These are phyloP conservation scores for Aristolochia fimbriata DNA, from an alignment of 164 flowering plant species.

Conservation along the genomic window DNA sequence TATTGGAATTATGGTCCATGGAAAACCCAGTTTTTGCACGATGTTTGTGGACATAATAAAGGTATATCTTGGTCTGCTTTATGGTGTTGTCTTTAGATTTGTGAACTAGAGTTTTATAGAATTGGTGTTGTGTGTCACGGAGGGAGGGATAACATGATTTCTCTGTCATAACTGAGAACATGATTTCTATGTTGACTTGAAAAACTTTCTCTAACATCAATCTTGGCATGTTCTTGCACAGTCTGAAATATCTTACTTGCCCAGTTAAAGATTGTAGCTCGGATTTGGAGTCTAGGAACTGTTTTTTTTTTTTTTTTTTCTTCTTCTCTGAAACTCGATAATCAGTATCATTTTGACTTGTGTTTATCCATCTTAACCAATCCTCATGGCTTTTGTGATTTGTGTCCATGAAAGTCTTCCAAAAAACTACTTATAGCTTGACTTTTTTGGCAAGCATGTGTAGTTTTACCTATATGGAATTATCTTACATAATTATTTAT, in stretches of 20 bases:
- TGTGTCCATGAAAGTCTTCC: too few species aligned
- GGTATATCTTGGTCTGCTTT: slow-evolving; percentile 23
- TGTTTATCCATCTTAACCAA: neutral
- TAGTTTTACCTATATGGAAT: too few species aligned
- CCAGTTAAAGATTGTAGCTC: too few species aligned
- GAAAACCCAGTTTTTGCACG: slow-evolving; percentile 42
- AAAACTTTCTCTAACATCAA: neutral
- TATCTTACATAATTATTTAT: too few species aligned
- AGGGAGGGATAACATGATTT: neutral
- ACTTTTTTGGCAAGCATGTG: too few species aligned
- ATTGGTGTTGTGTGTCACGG: neutral
- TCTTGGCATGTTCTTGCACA: too few species aligned
- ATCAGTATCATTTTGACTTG: neutral
- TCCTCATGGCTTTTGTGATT: too few species aligned
- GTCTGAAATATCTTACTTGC: too few species aligned
- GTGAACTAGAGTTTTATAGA: neutral
- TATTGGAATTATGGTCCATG: slow-evolving; percentile 59
- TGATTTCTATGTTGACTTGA: neutral
- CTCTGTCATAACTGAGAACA: neutral
- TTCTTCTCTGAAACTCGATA: neutral
- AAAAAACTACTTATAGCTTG: too few species aligned
- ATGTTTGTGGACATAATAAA: slow-evolving; percentile 32
- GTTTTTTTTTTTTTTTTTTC: too few species aligned
- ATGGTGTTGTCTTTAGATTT: neutral
- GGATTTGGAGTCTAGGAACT: too few species aligned